Evolutionary conservation across 345 rosid genomes (phyloP), one percentile per base, ranked within the genome.

Genomic region (Heritiera fomes): DNA sequence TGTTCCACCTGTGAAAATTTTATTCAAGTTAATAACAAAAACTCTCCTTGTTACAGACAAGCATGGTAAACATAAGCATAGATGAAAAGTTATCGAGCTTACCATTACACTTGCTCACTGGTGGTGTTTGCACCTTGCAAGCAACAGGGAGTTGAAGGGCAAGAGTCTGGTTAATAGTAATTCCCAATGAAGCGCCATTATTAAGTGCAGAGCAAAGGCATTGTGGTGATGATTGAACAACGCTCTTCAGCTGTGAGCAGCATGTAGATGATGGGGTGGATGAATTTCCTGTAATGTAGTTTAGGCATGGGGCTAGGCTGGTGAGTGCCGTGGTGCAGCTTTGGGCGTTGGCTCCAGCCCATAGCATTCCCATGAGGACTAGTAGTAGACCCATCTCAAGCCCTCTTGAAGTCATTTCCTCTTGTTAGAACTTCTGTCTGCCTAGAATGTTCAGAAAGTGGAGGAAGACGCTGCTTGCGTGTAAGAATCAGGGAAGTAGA

Each of bases 151-250:
- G 92, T 45, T 87, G 81, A 67, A 90, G 61, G 73, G 95, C 94
- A 17, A 82, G 91, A 69, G 97, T 94, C 78, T 86, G 89, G 84
- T 92, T 94, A 32, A 94, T 83, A 81, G 47, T 83, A 71, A 91
- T 78, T 5, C 95, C 94, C 32, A 87, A 47, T 7, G 88, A 81
- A 43, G 90, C 73, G 7, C 83, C 87, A 47, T 85, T 82, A 32
- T 82, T 88, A 75, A 92, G 85, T 58, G 83, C 90, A 30, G 89
- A 76, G 81, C 94, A 94, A 60, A 90, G 88, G 84, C 93, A 92
- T 66, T 81, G 88, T 7, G 97, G 97, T 8, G 88, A 87, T 28
- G 90, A 81, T 75, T 84, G 89, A 64, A 90, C 92, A 5, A 90
- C 90, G 72, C 49, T 80, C 73, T 82, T 80, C 0, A 92, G 87